Conservation (phyloP, 2,329 filamentous ascomycete species). For the Alternaria solani region DNA sequence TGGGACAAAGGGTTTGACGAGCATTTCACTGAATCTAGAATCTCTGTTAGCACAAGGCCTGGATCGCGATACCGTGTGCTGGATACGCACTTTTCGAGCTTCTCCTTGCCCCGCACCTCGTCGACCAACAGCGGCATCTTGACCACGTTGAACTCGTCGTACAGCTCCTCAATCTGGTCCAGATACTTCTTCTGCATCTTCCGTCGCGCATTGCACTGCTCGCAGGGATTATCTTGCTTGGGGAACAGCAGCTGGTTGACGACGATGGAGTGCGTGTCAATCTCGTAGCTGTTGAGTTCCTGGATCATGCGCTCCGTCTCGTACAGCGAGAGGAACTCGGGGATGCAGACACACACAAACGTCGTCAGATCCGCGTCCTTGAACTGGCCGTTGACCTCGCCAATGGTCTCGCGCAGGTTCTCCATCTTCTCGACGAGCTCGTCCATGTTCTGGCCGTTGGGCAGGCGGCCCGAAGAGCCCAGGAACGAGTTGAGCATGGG, state of each 20-base stretch:
- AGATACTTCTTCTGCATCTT: constrained; percentile 99
- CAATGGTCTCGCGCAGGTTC: constrained; percentile 87
- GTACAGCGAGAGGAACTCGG: constrained; percentile 95
- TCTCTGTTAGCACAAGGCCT: constrained; percentile 14
- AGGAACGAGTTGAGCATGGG: constrained; percentile 95
- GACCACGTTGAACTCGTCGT: constrained; percentile 98
- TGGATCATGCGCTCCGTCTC: constrained; percentile 99
- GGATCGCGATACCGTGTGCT: not conserved
- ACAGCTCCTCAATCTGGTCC: constrained; percentile 97
- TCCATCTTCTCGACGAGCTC: constrained; percentile 97
- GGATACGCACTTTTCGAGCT: constrained; percentile 71
- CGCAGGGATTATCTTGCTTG: constrained; percentile 81
- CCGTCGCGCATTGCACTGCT: constrained; percentile 91
- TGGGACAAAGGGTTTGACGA: constrained; percentile 77
- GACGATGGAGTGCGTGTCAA: constrained; percentile 96
- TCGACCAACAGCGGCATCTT: constrained; percentile 97
- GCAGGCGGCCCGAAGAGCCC: constrained; percentile 76
- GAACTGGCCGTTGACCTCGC: constrained; percentile 97
- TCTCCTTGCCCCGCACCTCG: constrained; percentile 95
- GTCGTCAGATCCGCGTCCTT: constrained; percentile 95
- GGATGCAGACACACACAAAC: constrained; percentile 98
- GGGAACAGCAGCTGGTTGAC: constrained; percentile 98
- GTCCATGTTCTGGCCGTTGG: constrained; percentile 90
- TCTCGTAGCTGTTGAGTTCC: constrained; percentile 89
- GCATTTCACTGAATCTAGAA: constrained; percentile 77